phyloP scores from a whole-genome alignment of 257 asterid genomes.

The Asclepias syriaca region DNA sequence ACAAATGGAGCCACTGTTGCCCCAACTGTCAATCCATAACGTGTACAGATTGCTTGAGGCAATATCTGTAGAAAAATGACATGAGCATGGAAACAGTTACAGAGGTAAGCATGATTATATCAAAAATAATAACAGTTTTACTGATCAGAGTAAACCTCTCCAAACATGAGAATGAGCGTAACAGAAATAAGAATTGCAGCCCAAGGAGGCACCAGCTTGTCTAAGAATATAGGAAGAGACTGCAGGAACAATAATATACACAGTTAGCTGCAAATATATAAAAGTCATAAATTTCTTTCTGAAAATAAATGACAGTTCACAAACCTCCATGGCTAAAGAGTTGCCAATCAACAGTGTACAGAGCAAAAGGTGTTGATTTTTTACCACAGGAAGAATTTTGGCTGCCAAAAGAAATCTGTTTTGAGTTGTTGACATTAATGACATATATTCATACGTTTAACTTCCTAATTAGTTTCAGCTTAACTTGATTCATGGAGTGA shows the following conservation, averaged over 20 bases:
- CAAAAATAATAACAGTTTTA: conserved; percentile 8
- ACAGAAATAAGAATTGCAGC: conserved; percentile 88
- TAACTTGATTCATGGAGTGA: not conserved
- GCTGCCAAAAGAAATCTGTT: conserved; percentile 44
- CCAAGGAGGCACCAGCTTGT: conserved; percentile 97
- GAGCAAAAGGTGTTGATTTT: conserved; percentile 95
- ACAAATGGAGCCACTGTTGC: conserved; percentile 87
- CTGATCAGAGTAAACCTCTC: conserved; percentile 57
- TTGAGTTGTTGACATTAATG: conserved; percentile 6
- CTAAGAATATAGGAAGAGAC: conserved; percentile 98
- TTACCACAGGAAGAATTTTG: conserved; percentile 92
- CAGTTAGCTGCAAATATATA: not conserved
- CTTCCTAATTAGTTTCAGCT: conserved; percentile 5
- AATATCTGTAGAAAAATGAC: conserved; percentile 48
- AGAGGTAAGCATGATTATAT: not conserved
- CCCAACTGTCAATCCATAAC: conserved; percentile 90
- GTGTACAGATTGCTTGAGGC: conserved; percentile 98
- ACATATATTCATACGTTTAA: conserved; percentile 11
- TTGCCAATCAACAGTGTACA: conserved; percentile 99
- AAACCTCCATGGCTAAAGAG: conserved; percentile 98
- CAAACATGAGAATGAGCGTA: conserved; percentile 92
- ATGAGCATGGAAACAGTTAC: not conserved
- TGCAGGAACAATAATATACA: conserved; percentile 17
- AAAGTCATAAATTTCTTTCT: not conserved
- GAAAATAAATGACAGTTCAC: conserved; percentile 23